Evolutionary conservation across 2,329 filamentous ascomycete genomes (phyloP), one percentile per base, ranked within the genome.

Genomic region (Harringtonia lauricola): DNA sequence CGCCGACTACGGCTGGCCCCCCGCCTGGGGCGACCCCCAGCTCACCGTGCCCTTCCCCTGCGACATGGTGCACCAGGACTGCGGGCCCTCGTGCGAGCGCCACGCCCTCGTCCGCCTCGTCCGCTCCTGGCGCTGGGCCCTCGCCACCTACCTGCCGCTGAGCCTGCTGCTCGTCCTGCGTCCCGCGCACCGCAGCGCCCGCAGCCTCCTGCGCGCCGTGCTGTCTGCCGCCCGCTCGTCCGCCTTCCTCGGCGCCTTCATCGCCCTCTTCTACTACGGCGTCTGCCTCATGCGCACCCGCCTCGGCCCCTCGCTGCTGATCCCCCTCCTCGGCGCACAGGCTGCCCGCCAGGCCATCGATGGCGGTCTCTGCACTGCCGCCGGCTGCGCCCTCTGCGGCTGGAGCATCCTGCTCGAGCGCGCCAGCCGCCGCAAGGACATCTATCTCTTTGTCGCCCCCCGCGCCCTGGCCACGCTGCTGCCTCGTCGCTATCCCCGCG

Each of bases 41-140:
- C 67, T 70, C 44, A 74, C 79, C 1, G 63, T 81, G 10, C 87
- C 86, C 0, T 82, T 90, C 46, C 86, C 86, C 1, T 94, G 87
- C 62, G 80, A 87, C 58, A 68, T 94, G 50, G 85, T 92, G 3
- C 87, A 94, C 63, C 86, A 87, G 78, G 83, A 83, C 43, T 72
- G 70, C 49, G 83, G 85, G 3, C 70, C 76, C 2, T 86, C 69
- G 44, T 88, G 86, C 61, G 86, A 94, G 58, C 70, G 71, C 49
- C 84, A 94, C 58, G 83, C 82, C 3, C 47, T 81, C 19, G 72
- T 70, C 47, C 76, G 86, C 30, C 85, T 90, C 59, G 61, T 61
- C 42, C 72, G 74, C 42, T 80, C 82, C 3, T 90, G 85, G 70
- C 70, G 68, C 46, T 87, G 85, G 70, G 78, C 85, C 33, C 79